phyloP scores from a whole-genome alignment of 768 basidiomycete genomes.

The Termitomyces sp. region DNA sequence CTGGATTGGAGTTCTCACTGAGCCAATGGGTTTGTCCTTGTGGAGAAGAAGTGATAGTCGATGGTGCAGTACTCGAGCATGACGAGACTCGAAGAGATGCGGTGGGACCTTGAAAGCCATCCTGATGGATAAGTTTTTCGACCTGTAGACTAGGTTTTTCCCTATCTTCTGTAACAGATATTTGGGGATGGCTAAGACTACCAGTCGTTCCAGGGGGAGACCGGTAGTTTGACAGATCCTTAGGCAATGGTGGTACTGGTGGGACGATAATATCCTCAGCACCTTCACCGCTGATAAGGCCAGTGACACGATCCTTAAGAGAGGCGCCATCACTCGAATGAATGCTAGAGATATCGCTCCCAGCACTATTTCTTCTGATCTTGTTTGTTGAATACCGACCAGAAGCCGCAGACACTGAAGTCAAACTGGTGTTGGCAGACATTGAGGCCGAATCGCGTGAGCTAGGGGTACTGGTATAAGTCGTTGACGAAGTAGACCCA shows the following conservation, averaged over 20 bases:
- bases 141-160: constrained; percentile 35
- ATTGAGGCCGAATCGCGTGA: constrained; percentile 85
- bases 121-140: constrained; percentile 36
- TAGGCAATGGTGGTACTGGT: constrained; percentile 89
- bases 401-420: constrained; percentile 68
- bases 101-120: constrained; percentile 40
- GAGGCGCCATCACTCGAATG: constrained; percentile 63
- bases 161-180: constrained; percentile 35
- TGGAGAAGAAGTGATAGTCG: constrained; percentile 19
- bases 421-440: constrained; percentile 71
- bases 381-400: constrained; percentile 68
- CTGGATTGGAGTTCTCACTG: constrained; percentile 32
- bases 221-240: constrained; percentile 76
- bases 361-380: constrained; percentile 72
- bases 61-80: constrained; percentile 23
- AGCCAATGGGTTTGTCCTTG: constrained; percentile 25
- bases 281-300: constrained; percentile 51
- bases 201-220: constrained; percentile 62
- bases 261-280: constrained; percentile 70
- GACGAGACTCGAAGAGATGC: constrained; percentile 48
- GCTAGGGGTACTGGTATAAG: constrained; percentile 74
- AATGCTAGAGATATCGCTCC: constrained; percentile 78
- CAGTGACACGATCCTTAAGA: constrained; percentile 64
- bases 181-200: constrained; percentile 41
- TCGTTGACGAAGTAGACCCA: constrained; percentile 86